Base-by-base conservation (phyloP, 2,329 filamentous ascomycete species). In the Aaosphaeria pasadenensis region DNA sequence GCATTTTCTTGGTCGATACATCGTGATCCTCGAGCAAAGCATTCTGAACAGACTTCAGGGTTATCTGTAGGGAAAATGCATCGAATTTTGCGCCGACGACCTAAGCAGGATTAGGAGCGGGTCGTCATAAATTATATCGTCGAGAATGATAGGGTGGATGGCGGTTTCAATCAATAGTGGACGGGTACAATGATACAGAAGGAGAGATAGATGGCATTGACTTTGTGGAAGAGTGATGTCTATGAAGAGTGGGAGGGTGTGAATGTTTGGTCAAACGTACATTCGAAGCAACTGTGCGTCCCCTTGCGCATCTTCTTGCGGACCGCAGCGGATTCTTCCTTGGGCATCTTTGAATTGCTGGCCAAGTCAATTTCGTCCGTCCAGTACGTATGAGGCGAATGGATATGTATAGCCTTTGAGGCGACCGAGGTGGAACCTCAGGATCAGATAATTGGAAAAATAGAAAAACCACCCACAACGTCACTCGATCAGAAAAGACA, bases 21-120 rank as follows among this genome's bases (percentile, higher is more conserved):
- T 42, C 62, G 57, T 30, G 70, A 72, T 4, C 69, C 71, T 45
- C 77, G 73, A 32, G 71, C 61, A 43, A 68, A 69, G 61, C 77
- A 79, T 54, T 72, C 73, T 30, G 69, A 70, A 57, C 75, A 79
- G 44, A 69, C 59, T 28, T 67, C 59, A 9, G 67, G 64, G 43
- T 67, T 71, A 35, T 69, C 67, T n/a, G 63, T 50, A 29, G 64
- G 62, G 47, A 69, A 76, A 44, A 75, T 71, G 59, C 77, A 80
- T 45, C 71, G 70, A 30, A 78, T 75, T 61, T 78, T 79, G 44
- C 77, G 73, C 35, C 76, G 71, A 38, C 75, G 72, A 49, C 77
- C 78, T 70, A 44, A 32, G 39, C 28, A 42, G 13, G 6, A 55
- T 71, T 52, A 70, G 66, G 57, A 24, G 17, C 17, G 17, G 17